Base-by-base conservation (phyloP, 2,329 filamentous ascomycete genomes). In the Penicillium sp. region DNA sequence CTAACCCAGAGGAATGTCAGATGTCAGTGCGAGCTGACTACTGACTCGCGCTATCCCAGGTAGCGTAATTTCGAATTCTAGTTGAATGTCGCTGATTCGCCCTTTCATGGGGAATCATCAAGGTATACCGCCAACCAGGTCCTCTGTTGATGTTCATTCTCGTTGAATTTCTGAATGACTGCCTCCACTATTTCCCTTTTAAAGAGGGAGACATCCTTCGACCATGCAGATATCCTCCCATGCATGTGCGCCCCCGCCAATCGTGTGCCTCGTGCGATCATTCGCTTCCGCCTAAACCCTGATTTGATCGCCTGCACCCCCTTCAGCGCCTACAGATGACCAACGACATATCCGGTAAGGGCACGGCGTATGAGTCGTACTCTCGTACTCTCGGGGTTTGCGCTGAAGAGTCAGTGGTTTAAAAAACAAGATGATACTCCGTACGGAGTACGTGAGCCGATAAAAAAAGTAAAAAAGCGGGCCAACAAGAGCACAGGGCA, bases 1-100 rank as follows among this genome's bases (percentile, higher is more conserved):
- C 26, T 7, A 35, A n/a, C 15, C 13, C n/a, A 43, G 15, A 46
- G 49, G 55, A 59, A 60, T 58, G 57, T 58, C 59, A 55, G 54
- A 57, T 60, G 64, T 66, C 63, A 66, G 54, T 60, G 57, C 58
- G 58, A 58, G 58, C 51, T 57, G 55, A 57, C 53, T 49, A 57
- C 52, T 51, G 32, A 52, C 22, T 42, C 7, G 28, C 46, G 39
- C 33, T 43, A 49, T 40, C 42, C 34, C 42, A 57, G 49, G 53
- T 58, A 57, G 54, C 48, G 55, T 45, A 51, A 45, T 45, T 24
- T 33, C 34, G 24, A 45, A 47, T 55, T 47, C 24, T n/a, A 32
- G 29, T 39, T 15, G 19, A 24, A 24, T 10, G 34, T 10, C 12
- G 21, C 43, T 52, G 47, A 58, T 58, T 57, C 40, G 55, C 38